Percentiles rank a stretch among this genome's conserved stretches.
Conservation (phyloP, 371 early-diverging fungal genomes). For the Lichtheimia ornata region DNA sequence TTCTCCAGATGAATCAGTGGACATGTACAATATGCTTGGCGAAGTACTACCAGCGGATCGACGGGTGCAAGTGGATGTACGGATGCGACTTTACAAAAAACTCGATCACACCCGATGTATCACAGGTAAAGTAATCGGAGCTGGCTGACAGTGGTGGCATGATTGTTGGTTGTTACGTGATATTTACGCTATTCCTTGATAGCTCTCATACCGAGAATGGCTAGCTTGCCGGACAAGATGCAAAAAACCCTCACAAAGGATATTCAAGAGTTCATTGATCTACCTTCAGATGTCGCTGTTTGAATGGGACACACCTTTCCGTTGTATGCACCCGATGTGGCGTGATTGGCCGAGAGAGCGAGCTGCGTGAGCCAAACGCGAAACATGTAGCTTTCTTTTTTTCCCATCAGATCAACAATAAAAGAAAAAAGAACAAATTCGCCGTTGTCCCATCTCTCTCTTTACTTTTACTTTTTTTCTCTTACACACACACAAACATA, state of each 20-base stretch:
- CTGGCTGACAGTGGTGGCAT: no score
- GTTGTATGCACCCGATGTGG: not conserved
- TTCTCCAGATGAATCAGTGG: slow-evolving; percentile 35
- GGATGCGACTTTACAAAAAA: slow-evolving; percentile 46
- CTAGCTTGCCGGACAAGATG: slow-evolving; percentile 22
- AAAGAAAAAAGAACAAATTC: slow-evolving; percentile 4
- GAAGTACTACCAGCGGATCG: slow-evolving; percentile 33
- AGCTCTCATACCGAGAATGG: slow-evolving; percentile 38
- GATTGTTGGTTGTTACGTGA: no score
- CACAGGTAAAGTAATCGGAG: slow-evolving; percentile 25
- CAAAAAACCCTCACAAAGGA: slow-evolving; percentile 34
- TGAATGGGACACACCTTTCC: not conserved
- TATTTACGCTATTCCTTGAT: not conserved
- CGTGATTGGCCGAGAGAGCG: not conserved
- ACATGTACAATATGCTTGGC: slow-evolving; percentile 44
- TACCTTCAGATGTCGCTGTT: slow-evolving; percentile 3
- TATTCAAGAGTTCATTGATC: slow-evolving; percentile 47
- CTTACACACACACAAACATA: not conserved
- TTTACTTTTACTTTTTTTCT: not conserved
- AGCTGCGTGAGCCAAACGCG: not conserved
- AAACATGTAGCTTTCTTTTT: not conserved
- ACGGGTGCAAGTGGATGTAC: slow-evolving; percentile 40
- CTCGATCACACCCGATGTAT: slow-evolving; percentile 45
- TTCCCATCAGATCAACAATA: slow-evolving; percentile 2
- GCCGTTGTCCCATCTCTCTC: not conserved